Evolutionary conservation across 2,329 filamentous ascomycete species (phyloP).

Genomic region (Aschersonia sp.): DNA sequence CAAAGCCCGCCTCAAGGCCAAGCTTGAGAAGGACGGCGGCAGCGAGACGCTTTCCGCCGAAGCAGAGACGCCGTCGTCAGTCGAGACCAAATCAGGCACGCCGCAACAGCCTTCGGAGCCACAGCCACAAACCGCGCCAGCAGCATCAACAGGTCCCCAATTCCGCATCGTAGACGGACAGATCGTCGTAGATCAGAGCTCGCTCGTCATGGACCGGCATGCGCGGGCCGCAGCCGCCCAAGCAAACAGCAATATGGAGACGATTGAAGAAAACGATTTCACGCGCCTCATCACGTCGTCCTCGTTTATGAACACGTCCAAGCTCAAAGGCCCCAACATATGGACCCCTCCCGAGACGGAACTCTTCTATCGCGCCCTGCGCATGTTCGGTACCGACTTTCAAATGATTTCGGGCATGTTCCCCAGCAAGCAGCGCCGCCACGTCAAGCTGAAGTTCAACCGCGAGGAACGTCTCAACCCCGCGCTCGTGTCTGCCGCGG

Average conservation of each 20-base stretch:
- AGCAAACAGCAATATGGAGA: slow-evolving; percentile 37
- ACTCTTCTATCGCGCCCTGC: slow-evolving; percentile 59
- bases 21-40: slow-evolving; percentile 12
- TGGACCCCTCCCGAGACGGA: slow-evolving; percentile 63
- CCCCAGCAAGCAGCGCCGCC: slow-evolving; percentile 51
- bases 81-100: slow-evolving; percentile 3
- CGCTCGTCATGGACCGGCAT: slow-evolving; percentile 54
- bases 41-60: slow-evolving; percentile 6
- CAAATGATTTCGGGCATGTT: slow-evolving; percentile 68
- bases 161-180: slow-evolving; percentile 57
- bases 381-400: slow-evolving; percentile 73
- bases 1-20: slow-evolving; percentile 19
- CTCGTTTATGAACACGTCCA: slow-evolving; percentile 47
- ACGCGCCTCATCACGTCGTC: slow-evolving; percentile 55
- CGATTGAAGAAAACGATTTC: slow-evolving; percentile 66
- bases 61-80: slow-evolving; percentile 2
- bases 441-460: slow-evolving; percentile 73
- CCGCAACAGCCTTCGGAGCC: background rate
- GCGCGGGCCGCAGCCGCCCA: slow-evolving; percentile 39
- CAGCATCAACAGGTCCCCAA: slow-evolving; percentile 28
- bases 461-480: slow-evolving; percentile 60
- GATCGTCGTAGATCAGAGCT: slow-evolving; percentile 55
- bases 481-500: slow-evolving; percentile 43
- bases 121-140: slow-evolving; percentile 5
- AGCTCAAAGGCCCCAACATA: slow-evolving; percentile 46